These are phyloP conservation scores for Paradendryphiella salina DNA, from an alignment of 2,329 filamentous ascomycete species.

Conservation along the genomic window DNA sequence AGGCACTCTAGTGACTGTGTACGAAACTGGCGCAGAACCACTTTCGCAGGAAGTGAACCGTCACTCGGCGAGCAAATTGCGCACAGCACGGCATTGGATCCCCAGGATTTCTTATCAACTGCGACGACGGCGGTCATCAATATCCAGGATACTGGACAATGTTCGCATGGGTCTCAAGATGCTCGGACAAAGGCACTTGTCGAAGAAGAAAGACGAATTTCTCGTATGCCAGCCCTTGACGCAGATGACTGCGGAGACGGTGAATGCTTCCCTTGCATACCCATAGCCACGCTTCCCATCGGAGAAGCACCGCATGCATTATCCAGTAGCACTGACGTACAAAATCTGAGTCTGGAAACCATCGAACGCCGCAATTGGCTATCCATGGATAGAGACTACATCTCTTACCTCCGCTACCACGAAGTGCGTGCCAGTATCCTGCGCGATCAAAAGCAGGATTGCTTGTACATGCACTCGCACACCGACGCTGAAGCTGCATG, in stretches of 20 bases:
- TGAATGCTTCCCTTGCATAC: slow-evolving; percentile 29
- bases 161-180: slow-evolving; percentile 6
- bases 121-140: slow-evolving; percentile 9
- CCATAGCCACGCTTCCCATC: slow-evolving; percentile 16
- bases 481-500: slow-evolving; percentile 52
- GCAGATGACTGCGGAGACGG: slow-evolving; percentile 42
- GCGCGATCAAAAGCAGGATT: slow-evolving; percentile 8
- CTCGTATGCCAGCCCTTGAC: slow-evolving; percentile 29
- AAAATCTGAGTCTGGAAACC: too few relatives aligned
- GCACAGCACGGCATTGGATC: slow-evolving; percentile 1
- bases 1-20: too few relatives aligned
- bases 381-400: not conserved
- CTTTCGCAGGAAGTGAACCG: not conserved
- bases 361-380: too few relatives aligned
- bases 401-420: slow-evolving; percentile 40
- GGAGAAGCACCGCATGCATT: not conserved
- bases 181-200: slow-evolving; percentile 16
- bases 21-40: not conserved
- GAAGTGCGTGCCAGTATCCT: slow-evolving; percentile 52
- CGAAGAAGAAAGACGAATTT: slow-evolving; percentile 32
- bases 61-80: not conserved
- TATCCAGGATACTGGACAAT: slow-evolving; percentile 11
- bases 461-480: too few relatives aligned
- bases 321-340: too few relatives aligned
- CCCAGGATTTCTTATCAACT: not conserved